These are phyloP conservation scores for Dionaea muscipula DNA, from an alignment of 179 eudicot species.

Conservation along the genomic window DNA sequence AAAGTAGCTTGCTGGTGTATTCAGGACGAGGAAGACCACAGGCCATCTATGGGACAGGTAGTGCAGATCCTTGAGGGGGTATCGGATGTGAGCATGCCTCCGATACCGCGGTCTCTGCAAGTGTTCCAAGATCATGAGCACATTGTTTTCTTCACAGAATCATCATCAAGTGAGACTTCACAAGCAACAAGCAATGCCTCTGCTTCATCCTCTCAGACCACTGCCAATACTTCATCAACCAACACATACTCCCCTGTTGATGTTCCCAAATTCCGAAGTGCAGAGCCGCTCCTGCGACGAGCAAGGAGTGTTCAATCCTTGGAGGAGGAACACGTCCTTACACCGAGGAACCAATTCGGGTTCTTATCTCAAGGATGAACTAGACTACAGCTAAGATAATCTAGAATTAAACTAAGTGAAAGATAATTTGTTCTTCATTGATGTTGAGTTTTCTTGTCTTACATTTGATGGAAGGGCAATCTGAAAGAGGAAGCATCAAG, in stretches of 20 bases:
- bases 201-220: constrained; percentile 1
- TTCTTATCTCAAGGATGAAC: too few species aligned
- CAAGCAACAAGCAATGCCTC: constrained; percentile 17
- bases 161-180: constrained; percentile 22
- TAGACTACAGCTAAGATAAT: too few species aligned
- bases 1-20: constrained; percentile 61
- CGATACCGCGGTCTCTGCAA: constrained; percentile 38
- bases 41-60: constrained; percentile 52
- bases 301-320: too few species aligned
- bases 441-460: too few species aligned
- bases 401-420: too few species aligned
- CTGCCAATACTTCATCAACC: constrained; percentile 2
- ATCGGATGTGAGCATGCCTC: constrained; percentile 43
- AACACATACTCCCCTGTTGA: background rate
- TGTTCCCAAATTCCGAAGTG: too few species aligned
- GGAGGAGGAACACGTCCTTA: too few species aligned
- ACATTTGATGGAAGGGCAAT: too few species aligned
- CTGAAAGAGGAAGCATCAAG: too few species aligned
- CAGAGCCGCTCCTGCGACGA: too few species aligned
- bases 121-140: constrained; percentile 24
- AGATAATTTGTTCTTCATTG: too few species aligned
- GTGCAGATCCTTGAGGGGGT: constrained; percentile 56
- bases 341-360: too few species aligned
- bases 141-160: constrained; percentile 27
- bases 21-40: constrained; percentile 34